A percentile compares a stretch with the other conserved stretches of the same genome.
These are phyloP conservation scores for Ramalina intermedia DNA, from an alignment of 495 filamentous ascomycete species.

Conservation along the genomic window DNA sequence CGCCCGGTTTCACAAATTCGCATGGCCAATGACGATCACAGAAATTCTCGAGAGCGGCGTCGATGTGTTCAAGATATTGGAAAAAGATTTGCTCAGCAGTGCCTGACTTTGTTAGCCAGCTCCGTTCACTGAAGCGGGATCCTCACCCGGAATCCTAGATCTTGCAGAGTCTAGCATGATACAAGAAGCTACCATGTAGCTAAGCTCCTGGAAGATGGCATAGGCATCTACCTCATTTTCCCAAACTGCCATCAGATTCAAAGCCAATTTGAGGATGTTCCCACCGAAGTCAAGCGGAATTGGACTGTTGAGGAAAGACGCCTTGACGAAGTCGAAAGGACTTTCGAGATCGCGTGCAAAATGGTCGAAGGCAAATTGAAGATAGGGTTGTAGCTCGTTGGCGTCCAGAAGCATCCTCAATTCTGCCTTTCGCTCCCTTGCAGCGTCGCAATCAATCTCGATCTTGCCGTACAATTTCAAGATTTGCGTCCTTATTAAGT, in stretches of 20 bases:
- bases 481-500: conserved; percentile 35
- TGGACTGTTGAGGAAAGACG: conserved; percentile 21
- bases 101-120: conserved; percentile 1
- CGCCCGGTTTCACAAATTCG: conserved; percentile 21
- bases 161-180: conserved; percentile 37
- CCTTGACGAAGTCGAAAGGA: conserved; percentile 29
- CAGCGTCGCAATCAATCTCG: conserved; percentile 20
- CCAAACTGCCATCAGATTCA: conserved; percentile 24
- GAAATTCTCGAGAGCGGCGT: conserved; percentile 35
- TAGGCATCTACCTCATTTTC: conserved; percentile 15
- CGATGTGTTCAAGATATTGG: conserved; percentile 25
- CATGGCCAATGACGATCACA: conserved; percentile 35
- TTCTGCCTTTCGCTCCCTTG: conserved; percentile 25
- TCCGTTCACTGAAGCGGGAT: not conserved
- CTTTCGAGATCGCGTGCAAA: conserved; percentile 28
- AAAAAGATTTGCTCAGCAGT: conserved; percentile 14
- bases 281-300: conserved; percentile 26
- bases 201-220: conserved; percentile 31
- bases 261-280: conserved; percentile 35
- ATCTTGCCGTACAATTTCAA: conserved; percentile 31
- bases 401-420: conserved; percentile 33
- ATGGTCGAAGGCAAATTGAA: conserved; percentile 41
- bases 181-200: conserved; percentile 39
- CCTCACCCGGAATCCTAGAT: conserved; percentile 25
- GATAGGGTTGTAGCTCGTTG: conserved; percentile 35